These are phyloP conservation scores for Cordia subcordata DNA, from an alignment of 257 asterid genomes.

Conservation along the genomic window DNA sequence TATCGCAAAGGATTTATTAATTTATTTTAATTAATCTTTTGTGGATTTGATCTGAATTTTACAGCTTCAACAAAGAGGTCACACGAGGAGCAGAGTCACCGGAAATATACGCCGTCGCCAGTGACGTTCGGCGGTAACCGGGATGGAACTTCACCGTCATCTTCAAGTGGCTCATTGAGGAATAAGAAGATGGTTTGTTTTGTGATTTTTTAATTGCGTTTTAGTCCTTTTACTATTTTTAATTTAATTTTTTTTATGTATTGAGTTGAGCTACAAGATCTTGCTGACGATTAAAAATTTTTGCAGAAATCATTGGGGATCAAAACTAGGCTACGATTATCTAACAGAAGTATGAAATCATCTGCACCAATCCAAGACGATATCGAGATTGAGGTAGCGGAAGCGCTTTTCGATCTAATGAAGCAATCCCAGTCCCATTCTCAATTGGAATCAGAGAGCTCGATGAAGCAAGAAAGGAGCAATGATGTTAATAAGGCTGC, in stretches of 20 bases:
- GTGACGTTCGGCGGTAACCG: conserved; percentile 19
- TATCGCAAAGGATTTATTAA: neutral
- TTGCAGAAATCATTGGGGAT: conserved; percentile 38
- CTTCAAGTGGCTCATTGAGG: conserved; percentile 38
- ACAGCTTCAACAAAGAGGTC: conserved; percentile 40
- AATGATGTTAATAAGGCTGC: neutral
- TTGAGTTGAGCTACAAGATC: too few species aligned
- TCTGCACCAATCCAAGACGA: conserved; percentile 39
- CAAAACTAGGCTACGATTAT: conserved; percentile 16
- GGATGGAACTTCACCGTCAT: conserved; percentile 19
- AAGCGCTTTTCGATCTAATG: conserved; percentile 70
- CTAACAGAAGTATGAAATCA: conserved; percentile 13
- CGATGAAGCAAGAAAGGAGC: conserved; percentile 5
- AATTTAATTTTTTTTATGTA: conserved; percentile 2
- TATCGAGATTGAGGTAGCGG: conserved; percentile 67
- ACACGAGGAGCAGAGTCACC: conserved; percentile 24
- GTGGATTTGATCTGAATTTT: conserved; percentile 6
- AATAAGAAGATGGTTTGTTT: conserved; percentile 30
- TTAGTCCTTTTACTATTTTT: neutral
- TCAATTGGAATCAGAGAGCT: conserved; percentile 15
- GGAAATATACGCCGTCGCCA: conserved; percentile 29
- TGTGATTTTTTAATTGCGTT: neutral
- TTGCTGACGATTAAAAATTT: too few species aligned
- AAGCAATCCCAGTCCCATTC: conserved; percentile 37
- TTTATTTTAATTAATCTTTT: conserved; percentile 3